Evolutionary conservation across 148 eudicot species (phyloP), one percentile per base, ranked within the genome.

Genomic region (Linanthus parryae): DNA sequence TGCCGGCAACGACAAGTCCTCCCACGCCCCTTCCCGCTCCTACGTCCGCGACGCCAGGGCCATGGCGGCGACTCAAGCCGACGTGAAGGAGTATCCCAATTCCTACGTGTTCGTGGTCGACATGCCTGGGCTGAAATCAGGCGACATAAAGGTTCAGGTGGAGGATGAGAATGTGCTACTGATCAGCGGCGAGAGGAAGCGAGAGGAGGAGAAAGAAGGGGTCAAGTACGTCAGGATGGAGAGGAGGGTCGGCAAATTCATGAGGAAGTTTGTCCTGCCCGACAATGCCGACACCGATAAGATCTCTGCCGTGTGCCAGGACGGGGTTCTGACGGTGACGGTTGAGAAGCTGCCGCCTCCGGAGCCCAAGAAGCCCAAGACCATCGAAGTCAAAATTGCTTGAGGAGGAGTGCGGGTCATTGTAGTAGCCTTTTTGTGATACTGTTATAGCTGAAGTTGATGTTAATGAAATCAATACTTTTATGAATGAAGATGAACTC

Each of bases 1-100:
- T 12, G 56, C 67, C 54, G 66, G 52, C 52, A 57, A 37, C 26
- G 59, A 59, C 54, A 78, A 78, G 22, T 59, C 81, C 21, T 17
- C 46, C 16, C 59, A 25, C 56, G 64, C 66, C 1, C 79, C 43
- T 13, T 39, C 43, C 43, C 48, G 56, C 1, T 57, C 72, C 13
- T 68, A 61, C 52, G 35, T 61, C 24, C 66, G 59, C 8, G 72
- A 68, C 56, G 53, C 56, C 20, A 53, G 48, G 66, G 71, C 71
- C 8, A 66, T 66, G 71, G 58, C 58, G 5, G 35, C 60, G 14
- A 67, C 71, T 0, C 71, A 65, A 7, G 71, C 61, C 16, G 71
- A 67, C 49, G 46, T 67, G 13, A 53, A 27, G 46, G 43, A 39
- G 14, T 13, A 39, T 13, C 17, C 13, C 8, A 39, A 39, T 39